Conservation (phyloP, 352 stramenopile species). For the Globisporangium acanthophoron region DNA sequence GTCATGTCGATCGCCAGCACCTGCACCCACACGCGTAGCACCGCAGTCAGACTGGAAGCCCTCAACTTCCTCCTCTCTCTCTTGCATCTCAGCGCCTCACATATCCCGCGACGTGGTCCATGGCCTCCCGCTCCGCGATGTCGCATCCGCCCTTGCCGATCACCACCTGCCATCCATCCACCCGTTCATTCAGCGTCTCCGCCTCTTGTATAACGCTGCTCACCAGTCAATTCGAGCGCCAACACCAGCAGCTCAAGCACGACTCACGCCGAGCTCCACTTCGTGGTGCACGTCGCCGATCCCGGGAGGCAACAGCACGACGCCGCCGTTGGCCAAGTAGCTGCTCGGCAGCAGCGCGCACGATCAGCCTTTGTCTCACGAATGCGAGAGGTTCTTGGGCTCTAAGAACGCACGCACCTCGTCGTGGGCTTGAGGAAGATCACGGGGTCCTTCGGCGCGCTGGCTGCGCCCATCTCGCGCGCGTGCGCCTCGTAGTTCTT, state of each 20-base stretch:
- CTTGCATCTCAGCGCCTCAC: constrained; percentile 14
- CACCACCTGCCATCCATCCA: constrained; percentile 32
- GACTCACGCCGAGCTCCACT: constrained; percentile 69
- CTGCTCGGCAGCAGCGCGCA: constrained; percentile 14
- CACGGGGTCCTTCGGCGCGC: constrained; percentile 63
- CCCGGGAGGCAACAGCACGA: constrained; percentile 54
- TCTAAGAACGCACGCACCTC: constrained; percentile 18
- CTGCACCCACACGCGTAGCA: constrained; percentile 4
- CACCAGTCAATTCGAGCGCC: background rate
- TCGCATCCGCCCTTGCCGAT: constrained; percentile 63
- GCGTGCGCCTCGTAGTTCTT: constrained; percentile 85
- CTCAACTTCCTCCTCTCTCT: too few species aligned
- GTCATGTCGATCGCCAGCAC: constrained; percentile 82
- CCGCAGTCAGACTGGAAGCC: background rate
- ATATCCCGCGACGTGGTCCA: constrained; percentile 68
- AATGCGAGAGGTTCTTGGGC: too few species aligned
- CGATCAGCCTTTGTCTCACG: background rate
- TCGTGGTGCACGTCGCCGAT: constrained; percentile 81
- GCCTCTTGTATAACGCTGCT: background rate
- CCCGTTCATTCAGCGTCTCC: background rate
- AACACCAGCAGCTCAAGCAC: background rate
- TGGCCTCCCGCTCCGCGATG: constrained; percentile 52
- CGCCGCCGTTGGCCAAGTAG: constrained; percentile 55
- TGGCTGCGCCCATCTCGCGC: constrained; percentile 65
- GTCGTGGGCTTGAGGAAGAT: constrained; percentile 82